A percentile compares a stretch with the other conserved stretches of the same genome.
phyloP scores from a whole-genome alignment of 208 protist genomes.

The Trichomonas gallinae region DNA sequence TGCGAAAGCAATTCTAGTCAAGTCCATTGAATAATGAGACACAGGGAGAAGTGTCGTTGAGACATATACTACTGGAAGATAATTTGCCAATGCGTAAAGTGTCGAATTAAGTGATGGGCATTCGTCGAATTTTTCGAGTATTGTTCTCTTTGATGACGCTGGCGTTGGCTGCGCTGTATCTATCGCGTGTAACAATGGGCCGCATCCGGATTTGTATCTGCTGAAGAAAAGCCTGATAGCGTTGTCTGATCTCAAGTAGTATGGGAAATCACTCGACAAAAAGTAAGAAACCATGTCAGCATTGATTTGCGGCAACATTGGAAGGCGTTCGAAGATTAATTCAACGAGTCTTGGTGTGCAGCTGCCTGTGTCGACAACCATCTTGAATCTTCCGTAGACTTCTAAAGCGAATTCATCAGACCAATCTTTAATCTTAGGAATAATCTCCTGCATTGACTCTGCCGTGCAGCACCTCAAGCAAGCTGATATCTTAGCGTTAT shows the following conservation, averaged over 20 bases:
- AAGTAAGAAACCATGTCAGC: neutral
- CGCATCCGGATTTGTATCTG: neutral
- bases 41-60: neutral
- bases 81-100: neutral
- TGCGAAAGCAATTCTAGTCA: neutral
- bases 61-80: neutral
- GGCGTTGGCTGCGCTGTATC: neutral
- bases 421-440: neutral
- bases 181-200: neutral
- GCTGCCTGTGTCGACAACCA: neutral
- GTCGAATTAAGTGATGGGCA: neutral
- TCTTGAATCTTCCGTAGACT: neutral
- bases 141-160: neutral
- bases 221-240: neutral
- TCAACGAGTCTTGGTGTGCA: neutral
- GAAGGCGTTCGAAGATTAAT: neutral
- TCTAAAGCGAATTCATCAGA: neutral
- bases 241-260: neutral
- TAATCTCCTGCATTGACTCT: neutral
- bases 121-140: neutral
- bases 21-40: neutral
- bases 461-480: neutral
- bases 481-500: neutral
- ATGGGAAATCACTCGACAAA: neutral
- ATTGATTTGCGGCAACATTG: neutral